Percentiles rank a stretch among this genome's conserved stretches.
phyloP scores from a whole-genome alignment of 441 rosid genomes.

The Adansonia rubrostipa region DNA sequence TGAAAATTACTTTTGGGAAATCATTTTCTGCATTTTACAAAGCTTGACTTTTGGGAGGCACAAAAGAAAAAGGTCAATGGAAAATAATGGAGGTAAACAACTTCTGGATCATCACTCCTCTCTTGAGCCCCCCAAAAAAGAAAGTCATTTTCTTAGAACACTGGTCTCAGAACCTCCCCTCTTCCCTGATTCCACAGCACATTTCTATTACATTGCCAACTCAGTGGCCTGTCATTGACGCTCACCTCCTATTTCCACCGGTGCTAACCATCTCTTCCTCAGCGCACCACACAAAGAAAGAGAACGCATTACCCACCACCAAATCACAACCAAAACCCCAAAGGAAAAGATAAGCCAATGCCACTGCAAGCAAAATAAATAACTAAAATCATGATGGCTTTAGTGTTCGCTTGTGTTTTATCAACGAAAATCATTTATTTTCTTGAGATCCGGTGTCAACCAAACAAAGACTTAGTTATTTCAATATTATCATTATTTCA shows the following conservation, averaged over 20 bases:
- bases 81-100: constrained; percentile 1
- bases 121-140: neutral
- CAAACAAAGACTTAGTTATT: neutral
- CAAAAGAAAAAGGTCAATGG: neutral
- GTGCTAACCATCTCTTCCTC: constrained; percentile 5
- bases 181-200: neutral
- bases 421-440: neutral
- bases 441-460: neutral
- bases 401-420: neutral
- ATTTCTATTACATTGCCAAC: neutral
- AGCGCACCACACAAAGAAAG: neutral
- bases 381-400: constrained; percentile 2
- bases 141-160: constrained; percentile 3
- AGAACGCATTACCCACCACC: neutral
- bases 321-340: constrained; percentile 10
- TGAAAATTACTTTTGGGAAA: neutral
- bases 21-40: neutral
- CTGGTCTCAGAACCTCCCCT: neutral
- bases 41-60: neutral
- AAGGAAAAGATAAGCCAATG: neutral
- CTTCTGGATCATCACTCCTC: neutral
- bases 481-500: neutral
- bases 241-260: neutral
- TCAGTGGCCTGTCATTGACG: neutral
- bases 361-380: neutral